Evolutionary conservation across 2,329 filamentous ascomycete species (phyloP), one percentile per base, ranked within the genome.

Genomic region (Pestalotiopsis sp.): DNA sequence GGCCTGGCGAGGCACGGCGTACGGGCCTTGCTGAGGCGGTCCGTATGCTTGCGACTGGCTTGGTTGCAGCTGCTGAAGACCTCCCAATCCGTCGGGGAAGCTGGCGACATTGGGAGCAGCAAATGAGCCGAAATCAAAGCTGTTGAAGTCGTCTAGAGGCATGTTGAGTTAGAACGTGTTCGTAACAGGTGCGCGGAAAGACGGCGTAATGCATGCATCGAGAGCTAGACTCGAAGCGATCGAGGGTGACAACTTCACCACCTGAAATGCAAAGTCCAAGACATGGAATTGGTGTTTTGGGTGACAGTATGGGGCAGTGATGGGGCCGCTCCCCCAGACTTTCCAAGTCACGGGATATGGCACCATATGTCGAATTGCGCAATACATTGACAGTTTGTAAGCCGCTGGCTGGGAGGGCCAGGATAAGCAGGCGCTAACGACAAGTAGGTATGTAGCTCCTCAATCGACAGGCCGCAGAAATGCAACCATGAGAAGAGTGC

Each of bases 281-380:
- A 75, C 70, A 69, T 72, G 69, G 31, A 70, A 74, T 72, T 72
- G 61, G 66, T 67, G 61, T 69, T 70, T 71, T 71, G 72, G 72
- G 31, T 75, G 69, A 52, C 64, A 38, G 5, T 66, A 66, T 60
- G 64, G 73, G 73, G 71, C 71, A 74, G 70, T 67, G 66, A 61
- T 73, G 73, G 72, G 72, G 66, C 69, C 70, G 68, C 71, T 70
- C 70, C 66, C 66, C 66, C 45, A 52, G 39, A 41, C 73, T 74
- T 75, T 69, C 75, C 70, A 82, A 80, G 83, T 89, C 87, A 88
- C 86, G 86, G 82, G 87, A 79, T 86, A 89, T 90, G 84, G 86
- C 87, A 86, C 84, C 86, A 89, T 89, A 82, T 79, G 74, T 77
- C 71, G 72, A 62, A 78, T 77, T 75, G 76, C 77, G 77, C 77